Percentiles rank a stretch among this genome's conserved stretches.
phyloP scores from a whole-genome alignment of 2,329 filamentous ascomycete genomes.

The Mycosphaerelloides madeirae region DNA sequence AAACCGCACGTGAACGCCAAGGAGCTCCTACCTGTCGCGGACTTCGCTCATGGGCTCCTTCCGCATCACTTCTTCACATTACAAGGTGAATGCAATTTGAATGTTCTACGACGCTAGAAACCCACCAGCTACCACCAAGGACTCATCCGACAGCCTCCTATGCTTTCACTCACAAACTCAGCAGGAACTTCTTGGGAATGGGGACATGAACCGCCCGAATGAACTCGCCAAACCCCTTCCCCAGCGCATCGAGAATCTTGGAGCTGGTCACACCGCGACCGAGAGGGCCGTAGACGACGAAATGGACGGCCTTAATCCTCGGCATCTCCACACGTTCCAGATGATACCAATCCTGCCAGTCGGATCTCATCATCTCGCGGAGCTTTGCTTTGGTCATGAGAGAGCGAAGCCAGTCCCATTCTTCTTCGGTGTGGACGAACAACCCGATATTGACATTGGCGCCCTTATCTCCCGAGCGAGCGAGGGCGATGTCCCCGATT shows the following conservation, averaged over 20 bases:
- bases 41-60: too few species aligned
- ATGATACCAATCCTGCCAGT: slow-evolving; percentile 26
- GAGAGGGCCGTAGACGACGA: slow-evolving; percentile 26
- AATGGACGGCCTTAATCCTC: slow-evolving; percentile 38
- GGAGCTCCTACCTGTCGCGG: too few species aligned
- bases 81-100: too few species aligned
- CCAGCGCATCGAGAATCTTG: slow-evolving; percentile 21
- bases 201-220: slow-evolving; percentile 20
- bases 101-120: too few species aligned
- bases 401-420: slow-evolving; percentile 29
- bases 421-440: slow-evolving; percentile 36
- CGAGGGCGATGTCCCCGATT: slow-evolving; percentile 32
- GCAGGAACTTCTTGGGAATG: slow-evolving; percentile 21
- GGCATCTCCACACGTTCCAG: slow-evolving; percentile 39
- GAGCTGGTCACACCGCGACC: slow-evolving; percentile 23
- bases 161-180: not conserved
- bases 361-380: slow-evolving; percentile 25
- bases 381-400: slow-evolving; percentile 25
- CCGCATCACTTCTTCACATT: too few species aligned
- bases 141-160: too few species aligned
- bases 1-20: too few species aligned
- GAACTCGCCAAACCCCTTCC: slow-evolving; percentile 24
- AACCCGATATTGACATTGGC: slow-evolving; percentile 30
- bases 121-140: too few species aligned
- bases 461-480: slow-evolving; percentile 31